Conservation (phyloP, 2,329 filamentous ascomycete genomes). For the Fusarium dimerum region DNA sequence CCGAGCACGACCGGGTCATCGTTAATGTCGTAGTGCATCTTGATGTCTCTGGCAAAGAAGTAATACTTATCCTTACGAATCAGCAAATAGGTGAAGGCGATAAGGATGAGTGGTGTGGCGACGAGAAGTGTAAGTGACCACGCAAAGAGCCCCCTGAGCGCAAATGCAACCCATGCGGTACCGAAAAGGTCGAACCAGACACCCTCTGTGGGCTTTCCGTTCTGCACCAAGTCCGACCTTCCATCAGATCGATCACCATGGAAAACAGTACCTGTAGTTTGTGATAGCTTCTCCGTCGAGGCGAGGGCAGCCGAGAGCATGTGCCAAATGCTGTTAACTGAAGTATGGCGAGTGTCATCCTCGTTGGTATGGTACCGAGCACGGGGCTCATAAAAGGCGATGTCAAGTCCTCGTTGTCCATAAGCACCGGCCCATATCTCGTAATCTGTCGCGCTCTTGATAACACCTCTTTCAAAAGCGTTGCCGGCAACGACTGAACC, state of each 20-base stretch:
- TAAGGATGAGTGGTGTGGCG: constrained; percentile 72
- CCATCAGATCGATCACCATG: constrained; percentile 57
- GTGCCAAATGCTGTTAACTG: constrained; percentile 76
- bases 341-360: constrained; percentile 81
- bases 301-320: constrained; percentile 86
- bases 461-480: constrained; percentile 76
- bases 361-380: constrained; percentile 88
- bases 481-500: constrained; percentile 81
- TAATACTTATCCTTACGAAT: constrained; percentile 81
- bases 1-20: constrained; percentile 64
- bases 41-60: constrained; percentile 67
- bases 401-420: constrained; percentile 84
- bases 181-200: constrained; percentile 97
- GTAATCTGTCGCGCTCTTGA: constrained; percentile 89
- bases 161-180: constrained; percentile 73
- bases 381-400: constrained; percentile 87
- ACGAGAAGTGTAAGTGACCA: constrained; percentile 83
- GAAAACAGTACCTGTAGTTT: constrained; percentile 67
- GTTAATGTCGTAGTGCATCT: constrained; percentile 58
- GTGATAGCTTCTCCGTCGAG: constrained; percentile 71
- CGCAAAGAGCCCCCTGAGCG: constrained; percentile 81
- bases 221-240: constrained; percentile 61
- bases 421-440: constrained; percentile 75
- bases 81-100: constrained; percentile 69
- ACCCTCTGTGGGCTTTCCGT: constrained; percentile 65